Evolutionary conservation across 192 early-diverging fungal species (phyloP), one percentile per base, ranked within the genome.

Genomic region (Coemansia sp.): DNA sequence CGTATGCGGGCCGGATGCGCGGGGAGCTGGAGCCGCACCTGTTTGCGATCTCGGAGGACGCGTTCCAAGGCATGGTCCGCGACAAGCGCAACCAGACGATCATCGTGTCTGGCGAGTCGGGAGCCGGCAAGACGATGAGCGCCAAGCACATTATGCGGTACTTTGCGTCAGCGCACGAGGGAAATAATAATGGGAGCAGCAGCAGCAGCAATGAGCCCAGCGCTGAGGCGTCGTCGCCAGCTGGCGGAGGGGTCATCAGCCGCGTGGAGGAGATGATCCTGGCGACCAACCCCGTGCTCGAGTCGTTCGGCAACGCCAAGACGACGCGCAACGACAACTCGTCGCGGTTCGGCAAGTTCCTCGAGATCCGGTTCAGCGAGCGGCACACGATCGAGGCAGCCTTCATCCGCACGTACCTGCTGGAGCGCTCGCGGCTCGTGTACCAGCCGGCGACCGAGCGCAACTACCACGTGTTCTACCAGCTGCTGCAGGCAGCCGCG

Each of bases 391-490:
- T 99, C 80, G 90, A 92, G 56, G 96, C 95, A 41, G 97, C 97
- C 5, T 91, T 86, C 55, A 97, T 97, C 72, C 88, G 97, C 60
- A 99, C 96, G 4, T 99, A 99, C 69, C 85, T 99, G 20, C 82
- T 99, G 63, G 97, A 99, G 77, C 89, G 97, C 39, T 98, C 96
- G 44, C 91, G 97, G 72, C 84, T 99, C 65, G 91, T 95, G 44
- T 95, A 92, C 83, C 97, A 99, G 82, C 96, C 96, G 4, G 85
- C 89, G 38, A 88, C 86, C 0, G 96, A 98, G 83, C 87, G 97
- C 71, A 98, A 97, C 87, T 99, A 99, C 86, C 97, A 99, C 86
- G 93, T 99, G 77, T 99, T 99, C 80, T 99, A 99, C 84, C 97
- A 99, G 87, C 88, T 99, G 45, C 96, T 94, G 83, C 89, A 94